Evolutionary conservation across 345 rosid species (phyloP).

Genomic region (Psidium friedrichsthalianum): DNA sequence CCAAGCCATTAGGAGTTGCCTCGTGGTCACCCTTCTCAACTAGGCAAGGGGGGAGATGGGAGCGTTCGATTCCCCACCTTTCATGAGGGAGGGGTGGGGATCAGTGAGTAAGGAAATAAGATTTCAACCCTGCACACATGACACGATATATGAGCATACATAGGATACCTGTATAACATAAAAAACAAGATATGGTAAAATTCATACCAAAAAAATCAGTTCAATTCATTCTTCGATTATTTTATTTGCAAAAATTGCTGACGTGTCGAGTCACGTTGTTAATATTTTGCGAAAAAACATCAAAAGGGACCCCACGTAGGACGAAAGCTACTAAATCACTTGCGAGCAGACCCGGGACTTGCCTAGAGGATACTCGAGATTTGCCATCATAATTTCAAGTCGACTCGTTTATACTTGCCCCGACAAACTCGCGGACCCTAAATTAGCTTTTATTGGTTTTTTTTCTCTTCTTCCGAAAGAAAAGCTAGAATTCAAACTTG

Average conservation of each 20-base stretch:
- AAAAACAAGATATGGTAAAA: too few species aligned
- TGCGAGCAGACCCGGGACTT: background rate
- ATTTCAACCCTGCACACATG: too few species aligned
- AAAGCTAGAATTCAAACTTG: too few species aligned
- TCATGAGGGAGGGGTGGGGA: too few species aligned
- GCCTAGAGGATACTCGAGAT: background rate
- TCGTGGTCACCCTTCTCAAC: too few species aligned
- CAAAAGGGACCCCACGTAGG: background rate
- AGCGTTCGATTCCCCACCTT: too few species aligned
- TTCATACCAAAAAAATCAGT: background rate
- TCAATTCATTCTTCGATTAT: background rate
- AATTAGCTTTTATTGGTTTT: background rate
- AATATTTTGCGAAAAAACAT: background rate
- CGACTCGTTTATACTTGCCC: background rate
- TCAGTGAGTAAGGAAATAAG: too few species aligned
- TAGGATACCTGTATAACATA: too few species aligned
- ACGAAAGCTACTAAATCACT: background rate
- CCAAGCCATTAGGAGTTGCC: too few species aligned
- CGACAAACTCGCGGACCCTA: fast-evolving
- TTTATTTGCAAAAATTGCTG: background rate
- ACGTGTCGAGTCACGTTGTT: too few species aligned
- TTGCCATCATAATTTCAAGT: background rate
- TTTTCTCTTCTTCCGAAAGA: background rate
- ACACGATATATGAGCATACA: too few species aligned
- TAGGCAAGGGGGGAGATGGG: too few species aligned